Base-by-base conservation (phyloP, 768 basidiomycete genomes). In the Tulasnella sp. region DNA sequence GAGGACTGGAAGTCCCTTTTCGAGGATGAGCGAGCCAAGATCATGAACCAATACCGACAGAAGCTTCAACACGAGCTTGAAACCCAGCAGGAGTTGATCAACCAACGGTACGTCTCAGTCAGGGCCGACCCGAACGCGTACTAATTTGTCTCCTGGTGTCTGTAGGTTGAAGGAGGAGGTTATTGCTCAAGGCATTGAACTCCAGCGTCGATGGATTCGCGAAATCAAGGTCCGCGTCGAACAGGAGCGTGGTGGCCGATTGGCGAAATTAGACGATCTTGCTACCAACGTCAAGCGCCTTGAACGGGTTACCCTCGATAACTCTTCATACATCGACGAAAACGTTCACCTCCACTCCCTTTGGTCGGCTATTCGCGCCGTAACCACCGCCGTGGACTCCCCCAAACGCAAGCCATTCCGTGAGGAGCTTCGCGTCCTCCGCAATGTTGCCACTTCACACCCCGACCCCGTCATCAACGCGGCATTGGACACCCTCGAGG, bases 221-320 rank as follows among this genome's bases (percentile, higher is more conserved):
- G 95, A 98, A 78, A 91, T 99, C 87, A 98, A 98, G 86, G 88
- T 96, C 73, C 92, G 91, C 80, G 96, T 99, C 77, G 97, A 99
- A 85, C 90, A 95, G 82, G 98, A 99, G 84, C 95, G 98, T 67
- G 95, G 95, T 20, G 96, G 96, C 16, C 92, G 98, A 76, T 88
- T 99, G 13, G 93, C 95, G 69, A 98, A 96, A 84, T 90, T 99
- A 44, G 95, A 97, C 82, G 93, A 96, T 83, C 91, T 99, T 70
- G 92, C 95, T 13, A 90, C 93, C 6, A 92, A 92, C 70, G 86
- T 99, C 81, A 96, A 98, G 84, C 91, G 93, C 80, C 90, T 99
- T 40, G 95, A 98, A 84, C 90, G 93, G 78, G 87, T 98, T 79
- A 92, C 96, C 0, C 88, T 97, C 40, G 96, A 97, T 85, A 99